Evolutionary conservation across 2,329 filamentous ascomycete species (phyloP).

Genomic region (Xylaria sp.): DNA sequence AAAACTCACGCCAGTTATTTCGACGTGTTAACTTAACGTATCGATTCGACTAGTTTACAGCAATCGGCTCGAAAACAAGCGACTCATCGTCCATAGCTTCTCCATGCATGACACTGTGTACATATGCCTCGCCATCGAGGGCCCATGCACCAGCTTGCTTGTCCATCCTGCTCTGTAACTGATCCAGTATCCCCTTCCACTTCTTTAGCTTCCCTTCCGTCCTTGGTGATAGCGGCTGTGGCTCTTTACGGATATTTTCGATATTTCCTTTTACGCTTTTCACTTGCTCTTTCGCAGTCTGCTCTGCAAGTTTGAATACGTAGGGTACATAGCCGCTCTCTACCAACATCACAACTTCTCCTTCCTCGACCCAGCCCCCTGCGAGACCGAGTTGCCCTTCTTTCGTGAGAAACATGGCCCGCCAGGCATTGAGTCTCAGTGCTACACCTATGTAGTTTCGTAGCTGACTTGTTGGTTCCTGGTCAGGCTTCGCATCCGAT

Average conservation of each 20-base stretch:
- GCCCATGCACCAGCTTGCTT: background rate
- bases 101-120: slow-evolving; percentile 7
- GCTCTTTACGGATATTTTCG: background rate
- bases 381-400: background rate
- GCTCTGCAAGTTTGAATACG: background rate
- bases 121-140: slow-evolving; percentile 4
- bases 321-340: slow-evolving; percentile 19
- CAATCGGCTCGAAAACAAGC: background rate
- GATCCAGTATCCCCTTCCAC: background rate
- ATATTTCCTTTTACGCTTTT: background rate
- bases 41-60: background rate
- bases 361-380: background rate
- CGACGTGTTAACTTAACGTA: background rate
- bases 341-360: slow-evolving; percentile 15
- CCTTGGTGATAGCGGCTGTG: background rate
- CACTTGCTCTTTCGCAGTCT: background rate
- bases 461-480: background rate
- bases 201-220: background rate
- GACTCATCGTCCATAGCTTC: slow-evolving; percentile 1
- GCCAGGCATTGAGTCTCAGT: background rate
- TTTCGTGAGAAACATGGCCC: background rate
- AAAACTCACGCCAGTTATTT: too few species aligned
- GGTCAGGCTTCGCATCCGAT: background rate
- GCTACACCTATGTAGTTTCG: background rate
- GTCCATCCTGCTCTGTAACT: background rate